Evolutionary conservation across 495 filamentous ascomycete genomes (phyloP).

Genomic region (Xylaria curta): DNA sequence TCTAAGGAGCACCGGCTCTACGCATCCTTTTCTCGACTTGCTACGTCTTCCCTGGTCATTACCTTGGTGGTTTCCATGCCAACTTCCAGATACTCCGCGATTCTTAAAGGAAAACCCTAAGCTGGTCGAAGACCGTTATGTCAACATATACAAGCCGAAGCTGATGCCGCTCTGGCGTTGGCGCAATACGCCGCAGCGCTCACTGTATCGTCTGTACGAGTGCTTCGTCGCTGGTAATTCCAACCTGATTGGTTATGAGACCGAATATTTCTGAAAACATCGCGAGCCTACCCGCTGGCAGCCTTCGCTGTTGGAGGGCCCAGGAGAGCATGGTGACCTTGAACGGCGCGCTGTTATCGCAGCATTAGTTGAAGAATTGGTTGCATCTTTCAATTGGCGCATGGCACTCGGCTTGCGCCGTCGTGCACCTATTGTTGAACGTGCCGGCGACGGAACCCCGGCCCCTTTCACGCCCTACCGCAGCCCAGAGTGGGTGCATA

Average conservation of each 20-base stretch:
- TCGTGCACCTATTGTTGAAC: constrained; percentile 40
- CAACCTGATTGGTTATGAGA: constrained; percentile 40
- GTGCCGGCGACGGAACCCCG: constrained; percentile 27
- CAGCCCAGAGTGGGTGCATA: constrained; percentile 23
- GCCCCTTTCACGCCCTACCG: constrained; percentile 18
- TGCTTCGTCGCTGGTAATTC: constrained; percentile 37
- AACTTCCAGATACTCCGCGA: constrained; percentile 8
- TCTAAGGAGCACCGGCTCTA: background rate
- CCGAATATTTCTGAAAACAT: constrained; percentile 48
- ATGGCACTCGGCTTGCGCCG: constrained; percentile 46
- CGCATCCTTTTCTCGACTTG: constrained; percentile 1
- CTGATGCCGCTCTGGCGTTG: constrained; percentile 45
- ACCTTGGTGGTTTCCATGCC: constrained; percentile 13
- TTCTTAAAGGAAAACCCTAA: constrained; percentile 18
- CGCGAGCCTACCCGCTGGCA: constrained; percentile 39
- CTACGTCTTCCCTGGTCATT: constrained; percentile 3
- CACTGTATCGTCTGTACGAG: constrained; percentile 51
- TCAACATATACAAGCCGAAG: constrained; percentile 38
- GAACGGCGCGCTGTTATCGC: constrained; percentile 50
- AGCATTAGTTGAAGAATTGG: constrained; percentile 44
- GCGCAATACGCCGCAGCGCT: constrained; percentile 48
- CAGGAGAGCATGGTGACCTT: constrained; percentile 42
- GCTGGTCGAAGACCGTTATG: constrained; percentile 25
- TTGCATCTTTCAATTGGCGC: constrained; percentile 50
- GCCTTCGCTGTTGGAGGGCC: constrained; percentile 43